Base-by-base conservation (phyloP, 768 basidiomycete species). In the Saitozyma podzolica region DNA sequence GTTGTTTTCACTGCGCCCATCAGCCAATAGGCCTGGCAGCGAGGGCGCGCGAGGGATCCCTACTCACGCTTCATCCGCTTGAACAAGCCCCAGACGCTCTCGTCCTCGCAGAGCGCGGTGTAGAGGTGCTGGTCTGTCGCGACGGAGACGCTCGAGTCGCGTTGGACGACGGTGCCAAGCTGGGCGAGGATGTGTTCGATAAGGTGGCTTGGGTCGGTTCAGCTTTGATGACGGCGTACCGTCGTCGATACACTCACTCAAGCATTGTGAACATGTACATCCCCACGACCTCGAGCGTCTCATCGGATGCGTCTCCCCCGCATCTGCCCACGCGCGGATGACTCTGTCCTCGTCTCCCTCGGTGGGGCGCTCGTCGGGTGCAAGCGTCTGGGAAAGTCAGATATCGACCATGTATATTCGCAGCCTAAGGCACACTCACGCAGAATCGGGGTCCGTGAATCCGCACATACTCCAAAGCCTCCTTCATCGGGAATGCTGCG, bases 211-310 rank as follows among this genome's bases (percentile, higher is more conserved):
- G 7, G 11, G 16, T 4, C 17, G 50, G 51, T 58, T 68, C 61
- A 68, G 54, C 54, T 50, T 43, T 54, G 11, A 53, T 20, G 19
- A 47, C 14, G 19, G 9, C 57, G 45, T 13, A 47, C n/a, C 6
- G 49, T 56, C 59, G 66, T 29, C 56, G 66, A 59, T 62, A 61
- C 43, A 61, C 92, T 82, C 79, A 94, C 92, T 96, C 93, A 40
- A 96, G 83, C 66, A 95, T 90, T 8, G 92, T 92, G 2, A 93
- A 94, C 55, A 94, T 83, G 82, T 94, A 96, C 50, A 96, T 76
- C 17, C 91, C 88, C 40, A 92, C 90, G 5, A 91, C 91, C 9
- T 88, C 87, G 29, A 93, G 78, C 9, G 89, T 83, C 8, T 84
- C 77, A 17, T 84, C 78, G 55, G 83, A 84, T 9, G 81, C 80